Base-by-base conservation (phyloP, 306 rosid species). In the Quercus aquifolioides region DNA sequence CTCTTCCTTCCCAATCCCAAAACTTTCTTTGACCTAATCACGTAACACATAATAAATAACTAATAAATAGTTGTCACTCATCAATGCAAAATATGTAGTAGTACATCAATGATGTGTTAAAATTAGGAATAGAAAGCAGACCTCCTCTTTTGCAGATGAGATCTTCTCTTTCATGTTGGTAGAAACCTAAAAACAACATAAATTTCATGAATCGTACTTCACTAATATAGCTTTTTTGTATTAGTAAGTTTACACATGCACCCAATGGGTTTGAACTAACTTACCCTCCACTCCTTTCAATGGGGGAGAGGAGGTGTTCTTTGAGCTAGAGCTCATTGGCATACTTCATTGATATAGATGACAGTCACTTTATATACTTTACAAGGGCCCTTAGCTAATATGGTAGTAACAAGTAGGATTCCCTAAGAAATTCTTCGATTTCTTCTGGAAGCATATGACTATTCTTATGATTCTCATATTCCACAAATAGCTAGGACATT, bases 131-230 rank as follows among this genome's bases (percentile, higher is more conserved):
- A 70, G 56, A 69, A 69, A 51, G 84, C 91, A 60, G 9, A 91
- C 99, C 94, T 95, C 98, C 78, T 87, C 99, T 33, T 92, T 80
- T 81, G 99, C 94, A 84, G 89, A 89, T 15, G 96, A 85, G 74
- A 95, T 80, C 89, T 90, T 95, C 89, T 91, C 97, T 83, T 90
- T 95, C 73, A 90, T 90, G 82, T 89, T 87, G 75, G 85, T 68
- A 71, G 99, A 95, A 79, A 89, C 99, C 98, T 92, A 82, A 28
- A 79, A 74, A 74, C 73, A 70, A 60, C 71, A 76, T 3, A 67
- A 51, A 69, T 72, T 71, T 62, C 30, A 62, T 35, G 52, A 35
- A n/a, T 19, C 20, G 0, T 64, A 64, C 70, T 64, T 64, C 70
- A 26, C 70, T 14, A 64, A 3, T 15, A 23, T 30, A 49, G 54